Base-by-base conservation (phyloP, 2,329 filamentous ascomycete genomes). In the Pseudogymnoascus sp. region DNA sequence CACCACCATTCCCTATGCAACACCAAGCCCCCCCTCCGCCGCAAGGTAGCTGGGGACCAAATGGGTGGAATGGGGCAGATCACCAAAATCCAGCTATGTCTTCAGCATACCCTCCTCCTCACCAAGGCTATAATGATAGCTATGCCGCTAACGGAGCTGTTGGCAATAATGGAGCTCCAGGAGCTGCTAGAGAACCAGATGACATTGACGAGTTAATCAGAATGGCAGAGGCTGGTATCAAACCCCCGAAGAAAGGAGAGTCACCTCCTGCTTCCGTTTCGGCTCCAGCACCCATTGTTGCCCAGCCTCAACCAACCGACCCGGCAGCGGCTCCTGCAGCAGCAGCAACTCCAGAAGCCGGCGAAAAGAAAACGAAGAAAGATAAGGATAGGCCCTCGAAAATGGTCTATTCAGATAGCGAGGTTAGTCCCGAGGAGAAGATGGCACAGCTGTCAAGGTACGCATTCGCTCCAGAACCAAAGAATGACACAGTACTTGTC, bases 401-500 rank as follows among this genome's bases (percentile, higher is more conserved):
- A 73, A 87, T 96, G 83, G 81, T 96, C 31, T 96, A 95, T 78
- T 87, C 87, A 66, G 90, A 96, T 72, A 86, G 89, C 61, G 87
- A 89, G 64, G 79, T 87, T 71, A 95, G 90, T 71, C 90, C 91
- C 1, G 93, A 97, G 78, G 93, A 96, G 81, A 91, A 88, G 77
- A 92, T 96, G 90, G 89, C 91, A 28, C 78, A 79, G 72, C 78
- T 95, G 78, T 81, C 89, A 65, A 87, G 86, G 75, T 96, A 96
- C 78, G 86, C 87, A 70, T 89, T 84, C 74, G 78, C 79, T 71
- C 83, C 82, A 70, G 71, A 72, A 66, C 69, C 66, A 70, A 72
- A 73, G 67, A 68, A 68, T 72, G 71, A 74, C 69, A 67, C 69
- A 70, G 60, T 67, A 59, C 67, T 69, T 66, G 69, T 68, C 65